Base-by-base conservation (phyloP, 2,329 filamentous ascomycete species). In the Cladosporium sp. region DNA sequence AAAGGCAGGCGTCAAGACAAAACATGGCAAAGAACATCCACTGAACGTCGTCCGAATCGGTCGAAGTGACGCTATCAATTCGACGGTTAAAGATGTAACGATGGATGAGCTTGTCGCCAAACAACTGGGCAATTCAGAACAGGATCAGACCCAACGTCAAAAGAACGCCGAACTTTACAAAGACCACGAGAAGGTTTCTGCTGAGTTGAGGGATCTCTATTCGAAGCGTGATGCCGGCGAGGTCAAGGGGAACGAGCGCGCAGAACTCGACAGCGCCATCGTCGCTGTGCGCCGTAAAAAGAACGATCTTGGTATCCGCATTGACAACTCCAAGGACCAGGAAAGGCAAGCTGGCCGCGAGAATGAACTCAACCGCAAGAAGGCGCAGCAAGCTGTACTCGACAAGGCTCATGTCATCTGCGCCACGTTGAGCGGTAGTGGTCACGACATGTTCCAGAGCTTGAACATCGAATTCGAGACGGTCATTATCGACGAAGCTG, bases 381-480 rank as follows among this genome's bases (percentile, higher is more conserved):
- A 85, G 58, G 82, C 93, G 39, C 92, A 97, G 67, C 91, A 97
- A 67, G 84, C 93, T 58, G 88, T 98, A 49, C 80, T 98, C 39
- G 86, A 95, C 63, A 84, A 85, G 19, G 89, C 93, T 2, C 88
- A 98, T 69, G 86, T 98, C 45, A 82, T 98, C 25, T 98, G 93
- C 68, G 88, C 92, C 36, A 98, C 93, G 0, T 82, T 98, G 43
- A 96, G 91, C 67, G 93, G 92, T 61, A 92, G 86, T 67, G 93
- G 93, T 3, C 94, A 98, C 63, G 93, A 98, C 58, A 95, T 97
- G 83, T 95, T 98, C 72, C 89, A 92, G 69, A 86, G 85, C 59
- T 72, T 98, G 50, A 91, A 88, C 60, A 89, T 98, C 45, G 93
- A 98, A 67, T 98, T 98, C 59, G 93, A 98, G 70, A 97, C 93